Evolutionary conservation across 352 stramenopile species (phyloP), one percentile per base, ranked within the genome.

Genomic region (Phytophthora melonis): DNA sequence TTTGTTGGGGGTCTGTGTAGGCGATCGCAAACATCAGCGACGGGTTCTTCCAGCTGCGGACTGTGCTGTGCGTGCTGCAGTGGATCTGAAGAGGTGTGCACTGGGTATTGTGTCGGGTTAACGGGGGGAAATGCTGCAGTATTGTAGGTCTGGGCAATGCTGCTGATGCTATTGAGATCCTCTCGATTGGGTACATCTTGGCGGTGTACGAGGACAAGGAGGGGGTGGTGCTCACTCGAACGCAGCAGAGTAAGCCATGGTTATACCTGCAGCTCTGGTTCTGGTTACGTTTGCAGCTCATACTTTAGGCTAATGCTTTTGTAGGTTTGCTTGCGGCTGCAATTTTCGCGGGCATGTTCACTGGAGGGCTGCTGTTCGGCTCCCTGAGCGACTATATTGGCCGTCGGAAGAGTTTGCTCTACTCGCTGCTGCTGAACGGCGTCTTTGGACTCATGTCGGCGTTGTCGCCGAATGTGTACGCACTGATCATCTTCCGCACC

Each of bases 141-240:
- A 94, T 94, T 71, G 68, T 96, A 18, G 89, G 87, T 2, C 70
- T 93, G 16, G 93, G 87, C 2, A 98, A 98, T 72, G 93, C 90
- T 1, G 91, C 91, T 0, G 93, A 98, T 59, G 93, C 93, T 2
- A 93, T 97, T 30, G 93, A 98, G 77, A 95, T 98, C 70, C 85
- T 98, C 8, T 91, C 88, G 2, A 96, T 97, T 50, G 92, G 92
- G 19, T 98, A 97, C 81, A 98, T 98, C 68, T 71, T 98, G 47
- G 84, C 86, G 0, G 89, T 93, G 14, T 93, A 95, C 58, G 79
- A 92, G 63, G 87, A 96, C 72, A 88, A 84, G 41, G 87, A 92
- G 75, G n/a, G n/a, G 57, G 39, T 72, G 61, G 56, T 63, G n/a
- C 84, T 91, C 5, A 85, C 83, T 30, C 78, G 80, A 30, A 64